Base-by-base conservation (phyloP, 208 protist genomes). In the Trypanosoma cruzi region DNA sequence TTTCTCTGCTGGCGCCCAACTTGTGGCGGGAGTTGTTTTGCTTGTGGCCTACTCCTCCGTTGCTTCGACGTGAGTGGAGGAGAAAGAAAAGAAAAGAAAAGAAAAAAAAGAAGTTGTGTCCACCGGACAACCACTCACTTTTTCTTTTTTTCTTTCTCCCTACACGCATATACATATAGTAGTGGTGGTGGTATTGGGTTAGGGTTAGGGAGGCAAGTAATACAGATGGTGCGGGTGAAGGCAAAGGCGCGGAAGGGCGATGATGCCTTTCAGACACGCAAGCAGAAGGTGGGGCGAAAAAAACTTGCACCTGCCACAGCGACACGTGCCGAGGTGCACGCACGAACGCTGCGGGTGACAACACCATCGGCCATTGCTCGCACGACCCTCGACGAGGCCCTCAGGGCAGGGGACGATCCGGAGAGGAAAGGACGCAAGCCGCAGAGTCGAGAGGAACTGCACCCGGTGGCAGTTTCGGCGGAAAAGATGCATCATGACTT, bases 191-290 rank as follows among this genome's bases (percentile, higher is more conserved):
- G 11, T 44, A 44, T 44, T 44, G 5, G 13, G 5, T 44, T 44
- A 49, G 61, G 50, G 34, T 63, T 70, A 34, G 26, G 28, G 11
- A 26, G 18, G n/a, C n/a, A n/a, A n/a, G n/a, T n/a, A n/a, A n/a
- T n/a, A n/a, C n/a, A n/a, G n/a, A 94, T 95, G 89, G 89, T 95
- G n/a, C 89, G 89, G 32, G 72, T 80, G 16, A 84, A 88, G 71
- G 68, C 64, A 24, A 94, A 94, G 74, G 90, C 89, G 66, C 53
- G 68, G 28, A 92, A 92, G 75, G 89, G 89, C 68, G 89, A 95
- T 56, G 84, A 88, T n/a, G 89, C 89, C 66, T 95, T 95, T 69
- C 54, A 67, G 18, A 89, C 50, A 48, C 76, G 72, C 14, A 91
- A 84, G 59, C 89, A 95, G 69, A 95, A 95, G 58, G 78, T 87